Percentiles rank a stretch among this genome's conserved stretches.
phyloP scores from a whole-genome alignment of 176 grass and related monocot species.

The Juncus effusus region DNA sequence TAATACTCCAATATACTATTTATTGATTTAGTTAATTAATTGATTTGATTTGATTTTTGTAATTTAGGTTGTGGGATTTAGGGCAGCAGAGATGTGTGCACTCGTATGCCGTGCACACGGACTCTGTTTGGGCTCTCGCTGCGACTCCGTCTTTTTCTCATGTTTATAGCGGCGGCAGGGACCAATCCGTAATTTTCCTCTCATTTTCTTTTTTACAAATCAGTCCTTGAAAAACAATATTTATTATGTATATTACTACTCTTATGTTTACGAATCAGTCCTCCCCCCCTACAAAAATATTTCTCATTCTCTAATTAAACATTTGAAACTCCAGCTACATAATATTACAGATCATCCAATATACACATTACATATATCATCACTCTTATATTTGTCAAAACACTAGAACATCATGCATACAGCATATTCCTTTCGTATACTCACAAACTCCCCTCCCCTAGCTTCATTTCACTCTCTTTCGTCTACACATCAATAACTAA shows the following conservation, averaged over 20 bases:
- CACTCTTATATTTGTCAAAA: too few species aligned
- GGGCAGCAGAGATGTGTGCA: conserved; percentile 96
- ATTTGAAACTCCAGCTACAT: too few species aligned
- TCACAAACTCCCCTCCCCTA: background rate
- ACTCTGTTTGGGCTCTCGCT: conserved; percentile 95
- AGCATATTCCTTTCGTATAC: background rate
- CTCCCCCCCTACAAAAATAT: too few species aligned
- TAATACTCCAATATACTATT: background rate
- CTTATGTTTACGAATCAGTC: background rate
- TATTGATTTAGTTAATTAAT: conserved; percentile 10
- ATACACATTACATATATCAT: too few species aligned
- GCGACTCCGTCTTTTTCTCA: conserved; percentile 69
- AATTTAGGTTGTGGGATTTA: conserved; percentile 88
- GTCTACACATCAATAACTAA: background rate
- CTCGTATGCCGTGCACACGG: conserved; percentile 96
- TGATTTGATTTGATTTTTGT: conserved; percentile 23
- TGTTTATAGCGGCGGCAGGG: conserved; percentile 99
- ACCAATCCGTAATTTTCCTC: conserved; percentile 72
- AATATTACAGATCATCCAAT: too few species aligned
- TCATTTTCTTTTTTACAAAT: background rate
- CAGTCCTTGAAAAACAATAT: too few species aligned
- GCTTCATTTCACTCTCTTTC: background rate
- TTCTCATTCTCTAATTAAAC: too few species aligned
- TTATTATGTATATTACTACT: too few species aligned
- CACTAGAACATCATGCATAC: too few species aligned